Evolutionary conservation across 2,329 filamentous ascomycete genomes (phyloP).

Genomic region (Penicillium sp.): DNA sequence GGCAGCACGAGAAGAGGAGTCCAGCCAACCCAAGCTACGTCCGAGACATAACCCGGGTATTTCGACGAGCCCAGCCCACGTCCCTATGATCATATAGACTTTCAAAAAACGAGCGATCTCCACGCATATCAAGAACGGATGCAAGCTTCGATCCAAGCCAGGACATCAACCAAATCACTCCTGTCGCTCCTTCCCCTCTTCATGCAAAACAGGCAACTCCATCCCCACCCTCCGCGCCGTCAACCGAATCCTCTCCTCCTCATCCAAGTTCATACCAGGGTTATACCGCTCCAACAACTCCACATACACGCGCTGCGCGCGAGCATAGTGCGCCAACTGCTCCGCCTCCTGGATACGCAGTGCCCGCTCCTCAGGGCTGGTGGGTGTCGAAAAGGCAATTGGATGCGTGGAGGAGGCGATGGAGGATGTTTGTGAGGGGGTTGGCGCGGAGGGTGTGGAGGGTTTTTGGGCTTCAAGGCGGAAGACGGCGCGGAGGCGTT

Average conservation of each 20-base stretch:
- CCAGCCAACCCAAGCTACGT: background rate
- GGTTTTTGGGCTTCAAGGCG: slow-evolving; percentile 36
- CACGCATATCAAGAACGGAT: too few species aligned
- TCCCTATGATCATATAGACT: background rate
- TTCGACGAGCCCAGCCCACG: background rate
- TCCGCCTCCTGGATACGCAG: slow-evolving; percentile 59
- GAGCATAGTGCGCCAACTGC: slow-evolving; percentile 77
- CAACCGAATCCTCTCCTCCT: slow-evolving; percentile 79
- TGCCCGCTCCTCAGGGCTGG: slow-evolving; percentile 21
- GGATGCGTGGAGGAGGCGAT: slow-evolving; percentile 4
- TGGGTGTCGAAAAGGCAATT: slow-evolving; percentile 18
- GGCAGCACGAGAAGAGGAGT: background rate
- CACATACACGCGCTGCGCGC: slow-evolving; percentile 81
- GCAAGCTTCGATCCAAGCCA: background rate
- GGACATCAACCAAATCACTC: slow-evolving; percentile 1
- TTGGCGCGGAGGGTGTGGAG: slow-evolving; percentile 19
- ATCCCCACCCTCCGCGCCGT: slow-evolving; percentile 87
- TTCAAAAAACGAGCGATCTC: background rate
- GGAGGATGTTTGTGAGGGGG: slow-evolving; percentile 28
- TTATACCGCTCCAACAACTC: slow-evolving; percentile 89
- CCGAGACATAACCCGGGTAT: background rate
- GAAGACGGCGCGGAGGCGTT: slow-evolving; percentile 68
- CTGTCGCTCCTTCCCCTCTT: slow-evolving; percentile 35
- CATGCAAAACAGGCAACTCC: slow-evolving; percentile 68
- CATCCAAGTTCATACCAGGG: slow-evolving; percentile 83